Evolutionary conservation across 352 stramenopile species (phyloP), one percentile per base, ranked within the genome.

Genomic region (Globisporangium abappressorium): DNA sequence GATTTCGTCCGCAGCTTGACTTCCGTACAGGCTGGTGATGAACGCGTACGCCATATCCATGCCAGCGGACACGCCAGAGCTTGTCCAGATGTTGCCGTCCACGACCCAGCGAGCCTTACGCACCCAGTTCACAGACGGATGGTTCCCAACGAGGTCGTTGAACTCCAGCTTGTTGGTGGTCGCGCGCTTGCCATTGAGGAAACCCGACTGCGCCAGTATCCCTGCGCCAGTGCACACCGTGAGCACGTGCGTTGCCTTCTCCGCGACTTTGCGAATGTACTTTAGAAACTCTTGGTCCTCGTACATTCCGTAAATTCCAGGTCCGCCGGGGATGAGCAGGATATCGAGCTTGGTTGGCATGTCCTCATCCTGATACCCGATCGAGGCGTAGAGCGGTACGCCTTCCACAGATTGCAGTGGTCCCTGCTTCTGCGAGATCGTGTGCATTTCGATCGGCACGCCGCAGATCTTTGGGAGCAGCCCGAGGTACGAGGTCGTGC

Each of bases 141-240:
- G 65, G 20, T 68, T 47, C 20, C 66, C 24, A 26, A 71, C 71
- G 33, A 90, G 70, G 7, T 76, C 49, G 18, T 73, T 59, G 64
- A 82, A 89, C 33, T 66, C 72, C 33, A 84, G 71, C 62, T 90
- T 90, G 77, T 90, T 90, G 65, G 82, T 89, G n/a, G 82, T 90
- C 49, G 82, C 80, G 53, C 61, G 65, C 33, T 75, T 78, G 20
- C 70, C 75, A 41, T 82, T 78, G 30, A 90, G 57, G 18, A 82
- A 69, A 5, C 80, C 82, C 7, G 76, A 77, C 11, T 73, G 67
- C 7, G 74, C 80, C 53, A 90, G 68, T 41, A 88, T 74, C 1
- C 70, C 69, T 1, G 78, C 77, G 3, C 82, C 82, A 24, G 82
- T 89, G 70, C 82, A 90, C 62, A 90, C 79, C 0, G 72, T 85